Evolutionary conservation across 2,329 filamentous ascomycete genomes (phyloP).

Genomic region (Alternaria longipes): DNA sequence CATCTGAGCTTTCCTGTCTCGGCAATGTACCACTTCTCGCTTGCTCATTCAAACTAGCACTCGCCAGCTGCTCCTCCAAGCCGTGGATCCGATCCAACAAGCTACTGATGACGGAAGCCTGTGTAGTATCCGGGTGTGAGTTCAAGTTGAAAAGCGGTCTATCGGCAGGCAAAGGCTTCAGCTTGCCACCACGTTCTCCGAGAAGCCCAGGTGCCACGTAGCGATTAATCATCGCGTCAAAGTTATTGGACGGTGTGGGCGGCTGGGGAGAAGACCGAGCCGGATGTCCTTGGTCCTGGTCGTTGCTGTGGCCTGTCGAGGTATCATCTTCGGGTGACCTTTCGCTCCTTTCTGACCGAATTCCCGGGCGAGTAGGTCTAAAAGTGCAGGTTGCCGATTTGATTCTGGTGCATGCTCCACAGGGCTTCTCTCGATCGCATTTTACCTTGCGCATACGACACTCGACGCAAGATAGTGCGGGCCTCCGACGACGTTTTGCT

Average conservation of each 20-base stretch:
- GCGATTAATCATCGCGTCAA: slow-evolving; percentile 23
- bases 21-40: background rate
- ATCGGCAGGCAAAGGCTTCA: slow-evolving; percentile 7
- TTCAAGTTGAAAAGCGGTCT: slow-evolving; percentile 6
- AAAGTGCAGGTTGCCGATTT: slow-evolving; percentile 41
- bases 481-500: slow-evolving; percentile 34
- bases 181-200: slow-evolving; percentile 18
- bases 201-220: slow-evolving; percentile 28
- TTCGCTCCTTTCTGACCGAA: background rate
- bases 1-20: background rate
- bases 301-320: background rate
- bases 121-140: background rate
- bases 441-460: slow-evolving; percentile 43
- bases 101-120: slow-evolving; percentile 10
- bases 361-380: slow-evolving; percentile 18
- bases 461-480: slow-evolving; percentile 43
- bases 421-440: slow-evolving; percentile 38
- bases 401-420: slow-evolving; percentile 14
- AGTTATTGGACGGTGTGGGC: slow-evolving; percentile 13
- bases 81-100: slow-evolving; percentile 12
- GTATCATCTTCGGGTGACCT: background rate
- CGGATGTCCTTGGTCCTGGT: background rate
- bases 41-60: background rate
- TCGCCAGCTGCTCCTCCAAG: slow-evolving; percentile 13
- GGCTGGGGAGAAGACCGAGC: slow-evolving; percentile 2